These are phyloP conservation scores for Ramaria rubella DNA, from an alignment of 768 basidiomycete species.

Conservation along the genomic window DNA sequence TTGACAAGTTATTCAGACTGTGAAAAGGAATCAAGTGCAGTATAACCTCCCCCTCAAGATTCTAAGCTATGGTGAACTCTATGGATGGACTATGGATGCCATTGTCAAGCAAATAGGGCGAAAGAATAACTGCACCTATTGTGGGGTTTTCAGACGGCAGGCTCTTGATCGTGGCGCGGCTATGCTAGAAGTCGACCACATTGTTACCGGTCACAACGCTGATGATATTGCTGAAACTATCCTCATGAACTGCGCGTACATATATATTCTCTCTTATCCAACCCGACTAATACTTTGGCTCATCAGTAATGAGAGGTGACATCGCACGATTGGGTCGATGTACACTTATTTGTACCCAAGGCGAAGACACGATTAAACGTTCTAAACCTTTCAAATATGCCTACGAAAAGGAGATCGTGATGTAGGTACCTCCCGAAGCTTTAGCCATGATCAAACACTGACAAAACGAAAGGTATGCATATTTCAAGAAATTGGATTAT, in stretches of 20 bases:
- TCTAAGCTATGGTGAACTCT: slow-evolving; percentile 90
- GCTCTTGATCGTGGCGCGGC: slow-evolving; percentile 93
- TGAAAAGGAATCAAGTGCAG: slow-evolving; percentile 94
- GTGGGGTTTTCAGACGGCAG: slow-evolving; percentile 94
- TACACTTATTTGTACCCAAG: slow-evolving; percentile 90
- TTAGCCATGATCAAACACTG: neutral
- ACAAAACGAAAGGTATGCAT: slow-evolving; percentile 71
- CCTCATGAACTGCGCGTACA: slow-evolving; percentile 92
- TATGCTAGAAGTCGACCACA: slow-evolving; percentile 85
- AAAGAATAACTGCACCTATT: slow-evolving; percentile 99
- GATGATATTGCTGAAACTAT: slow-evolving; percentile 99
- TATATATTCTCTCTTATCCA: slow-evolving; percentile 1
- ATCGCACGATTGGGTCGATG: slow-evolving; percentile 91
- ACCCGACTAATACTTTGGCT: neutral
- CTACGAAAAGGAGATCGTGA: slow-evolving; percentile 99
- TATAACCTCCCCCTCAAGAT: slow-evolving; percentile 96
- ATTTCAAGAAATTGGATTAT: slow-evolving; percentile 98
- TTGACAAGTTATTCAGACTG: slow-evolving; percentile 54
- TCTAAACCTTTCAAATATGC: slow-evolving; percentile 99
- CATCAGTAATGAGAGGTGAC: slow-evolving; percentile 92
- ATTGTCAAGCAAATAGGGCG: slow-evolving; percentile 91
- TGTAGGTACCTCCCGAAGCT: slow-evolving; percentile 46
- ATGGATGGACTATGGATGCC: slow-evolving; percentile 99
- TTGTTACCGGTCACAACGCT: slow-evolving; percentile 98
- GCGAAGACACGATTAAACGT: slow-evolving; percentile 92